Conservation (phyloP, 345 rosid species). For the Brassica incana region DNA sequence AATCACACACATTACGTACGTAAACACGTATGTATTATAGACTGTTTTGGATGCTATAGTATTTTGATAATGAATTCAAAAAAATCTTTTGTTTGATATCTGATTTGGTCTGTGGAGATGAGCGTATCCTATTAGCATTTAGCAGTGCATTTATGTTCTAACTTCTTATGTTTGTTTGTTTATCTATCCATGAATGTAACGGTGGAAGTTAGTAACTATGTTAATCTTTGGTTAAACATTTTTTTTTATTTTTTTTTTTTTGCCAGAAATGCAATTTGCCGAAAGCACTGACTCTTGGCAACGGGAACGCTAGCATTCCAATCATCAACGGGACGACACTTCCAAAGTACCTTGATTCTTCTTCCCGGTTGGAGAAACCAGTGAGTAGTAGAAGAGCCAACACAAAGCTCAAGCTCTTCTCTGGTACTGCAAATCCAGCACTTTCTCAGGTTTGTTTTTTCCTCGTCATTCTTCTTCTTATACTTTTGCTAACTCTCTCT, state of each 20-base stretch:
- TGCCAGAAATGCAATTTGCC: constrained; percentile 54
- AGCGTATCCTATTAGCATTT: neutral
- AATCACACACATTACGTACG: neutral
- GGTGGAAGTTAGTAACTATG: neutral
- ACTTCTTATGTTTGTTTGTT: neutral
- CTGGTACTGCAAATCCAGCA: constrained; percentile 71
- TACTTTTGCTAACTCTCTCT: neutral
- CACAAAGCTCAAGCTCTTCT: constrained; percentile 58
- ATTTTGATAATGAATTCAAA: neutral
- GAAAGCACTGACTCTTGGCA: constrained; percentile 41
- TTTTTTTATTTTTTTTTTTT: neutral
- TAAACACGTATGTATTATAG: neutral
- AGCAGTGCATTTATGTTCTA: neutral
- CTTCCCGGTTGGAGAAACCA: constrained; percentile 50
- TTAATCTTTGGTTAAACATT: neutral
- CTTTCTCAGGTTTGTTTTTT: constrained; percentile 56
- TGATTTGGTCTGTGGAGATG: constrained; percentile 3
- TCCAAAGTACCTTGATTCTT: constrained; percentile 59
- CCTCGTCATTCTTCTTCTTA: neutral
- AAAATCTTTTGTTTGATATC: neutral
- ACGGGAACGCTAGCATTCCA: constrained; percentile 53
- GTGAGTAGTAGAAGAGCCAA: constrained; percentile 33
- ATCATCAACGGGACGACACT: constrained; percentile 51
- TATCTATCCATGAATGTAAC: neutral
- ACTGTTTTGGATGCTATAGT: neutral